Conservation (phyloP, 2,329 filamentous ascomycete genomes). For the Ceratocystis destructans region DNA sequence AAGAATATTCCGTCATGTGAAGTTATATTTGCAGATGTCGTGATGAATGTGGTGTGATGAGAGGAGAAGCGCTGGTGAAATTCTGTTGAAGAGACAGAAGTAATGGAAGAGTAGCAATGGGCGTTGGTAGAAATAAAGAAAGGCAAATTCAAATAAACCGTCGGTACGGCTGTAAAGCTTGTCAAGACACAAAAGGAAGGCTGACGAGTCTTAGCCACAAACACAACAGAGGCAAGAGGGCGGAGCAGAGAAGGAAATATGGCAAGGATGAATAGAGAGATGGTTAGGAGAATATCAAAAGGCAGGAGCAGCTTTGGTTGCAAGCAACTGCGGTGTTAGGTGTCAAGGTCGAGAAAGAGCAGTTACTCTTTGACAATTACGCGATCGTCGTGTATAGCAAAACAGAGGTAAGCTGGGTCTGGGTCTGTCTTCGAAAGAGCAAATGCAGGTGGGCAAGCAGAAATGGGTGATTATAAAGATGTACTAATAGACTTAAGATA, state of each 20-base stretch:
- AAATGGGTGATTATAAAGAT: constrained; percentile 3
- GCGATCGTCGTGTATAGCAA: background rate
- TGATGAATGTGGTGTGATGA: background rate
- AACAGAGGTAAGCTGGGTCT: background rate
- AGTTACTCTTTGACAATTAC: background rate
- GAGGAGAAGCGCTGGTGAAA: background rate
- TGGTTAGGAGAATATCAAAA: background rate
- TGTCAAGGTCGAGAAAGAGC: background rate
- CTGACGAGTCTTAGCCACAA: background rate
- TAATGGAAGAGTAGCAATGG: background rate
- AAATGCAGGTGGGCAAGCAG: background rate
- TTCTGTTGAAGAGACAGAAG: background rate
- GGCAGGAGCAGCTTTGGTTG: background rate
- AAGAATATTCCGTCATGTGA: constrained; percentile 13
- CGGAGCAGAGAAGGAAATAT: constrained; percentile 10
- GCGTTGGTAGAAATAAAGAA: background rate
- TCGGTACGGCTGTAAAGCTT: background rate
- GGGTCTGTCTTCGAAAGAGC: background rate
- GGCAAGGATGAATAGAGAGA: background rate
- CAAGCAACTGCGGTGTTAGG: background rate
- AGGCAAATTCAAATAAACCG: background rate
- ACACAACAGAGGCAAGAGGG: background rate
- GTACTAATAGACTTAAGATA: background rate
- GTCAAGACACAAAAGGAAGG: background rate
- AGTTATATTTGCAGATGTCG: background rate